Evolutionary conservation across 352 stramenopile genomes (phyloP), one percentile per base, ranked within the genome.

Genomic region (Phytophthora pseudosyringae): DNA sequence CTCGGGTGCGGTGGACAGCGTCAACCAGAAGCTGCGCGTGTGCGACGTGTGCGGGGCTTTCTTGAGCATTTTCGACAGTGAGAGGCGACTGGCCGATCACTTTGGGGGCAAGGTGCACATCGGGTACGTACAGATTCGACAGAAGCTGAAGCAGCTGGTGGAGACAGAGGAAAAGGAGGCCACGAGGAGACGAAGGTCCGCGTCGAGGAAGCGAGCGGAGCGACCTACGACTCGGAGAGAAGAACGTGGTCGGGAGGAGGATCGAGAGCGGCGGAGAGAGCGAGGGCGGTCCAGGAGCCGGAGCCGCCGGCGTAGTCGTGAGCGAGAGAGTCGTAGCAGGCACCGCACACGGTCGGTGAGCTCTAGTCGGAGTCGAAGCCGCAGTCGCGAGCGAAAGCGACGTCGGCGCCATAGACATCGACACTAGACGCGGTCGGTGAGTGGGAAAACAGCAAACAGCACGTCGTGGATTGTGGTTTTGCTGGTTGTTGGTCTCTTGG

Each of bases 11-110:
- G 41, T 64, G 32, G 53, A 59, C 33, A 59, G 82, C 25, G 83
- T 89, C 29, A 90, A 92, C 63, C 82, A 95, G 48, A 95, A 94
- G 61, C 66, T 97, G 10, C 87, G 89, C 16, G 90, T 98, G 47
- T 98, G 91, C 54, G 89, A 97, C 69, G 87, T 98, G 32, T 98
- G 91, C 58, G 91, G 91, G 5, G 90, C 91, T 4, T 96, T 97
- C 64, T 69, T 98, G 25, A 97, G 89, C 58, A 98, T 97, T 58
- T 97, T 94, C 50, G 91, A 98, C 75, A 97, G 87, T 45, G 91
- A 98, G 51, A 83, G 83, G 3, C 84, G 91, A 13, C 72, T 98
- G 10, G 87, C 88, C 1, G 91, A 98, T 44, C 91, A 98, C 54
- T 98, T 94, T 81, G 88, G 86, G 16, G 91, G 91, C 18, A 98